Base-by-base conservation (phyloP, 768 basidiomycete genomes). In the Ramaria rubella region DNA sequence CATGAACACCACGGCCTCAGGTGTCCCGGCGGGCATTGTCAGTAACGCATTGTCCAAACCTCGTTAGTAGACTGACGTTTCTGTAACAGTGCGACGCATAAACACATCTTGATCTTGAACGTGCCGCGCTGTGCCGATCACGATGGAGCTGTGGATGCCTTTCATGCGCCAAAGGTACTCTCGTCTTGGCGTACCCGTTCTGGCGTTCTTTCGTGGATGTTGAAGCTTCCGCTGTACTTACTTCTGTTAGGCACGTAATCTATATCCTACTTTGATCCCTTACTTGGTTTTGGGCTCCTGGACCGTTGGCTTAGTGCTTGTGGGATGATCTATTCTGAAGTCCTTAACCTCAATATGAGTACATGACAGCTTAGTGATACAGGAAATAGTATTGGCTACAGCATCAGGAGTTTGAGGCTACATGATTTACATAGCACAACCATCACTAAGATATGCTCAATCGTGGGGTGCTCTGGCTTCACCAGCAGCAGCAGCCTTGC, bases 1-100 rank as follows among this genome's bases (percentile, higher is more conserved):
- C 77, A 90, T 95, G 87, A 93, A 94, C 77, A 91, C 90, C 60
- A 81, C 75, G 67, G 75, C 85, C 30, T 46, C 58, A 27, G 27
- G 36, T 33, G 52, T 27, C 27, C 38, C 50, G 4, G 55, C 48
- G 17, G 46, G 29, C 46, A 48, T 48, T 48, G 46, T 48, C 27
- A 8, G 46, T 48, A 15, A 30, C n/a, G 23, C 23, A 7, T 27
- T n/a, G 15, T n/a, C 17, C 12, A 12, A 24, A 27, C 24, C 23
- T 45, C n/a, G 23, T 9, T 15, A 23, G 11, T 48, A 45, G 23
- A 30, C 46, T 48, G 46, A 48, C 24, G 23, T 30, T 26, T 11
- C 21, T 4, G 9, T 48, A 26, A 27, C 27, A 48, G 46, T 48
- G 46, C 29, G 24, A 30, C n/a, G 40, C 40, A 42, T 42, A 42